These are phyloP conservation scores for Colletotrichum truncatum DNA, from an alignment of 2,329 filamentous ascomycete genomes.

Conservation along the genomic window DNA sequence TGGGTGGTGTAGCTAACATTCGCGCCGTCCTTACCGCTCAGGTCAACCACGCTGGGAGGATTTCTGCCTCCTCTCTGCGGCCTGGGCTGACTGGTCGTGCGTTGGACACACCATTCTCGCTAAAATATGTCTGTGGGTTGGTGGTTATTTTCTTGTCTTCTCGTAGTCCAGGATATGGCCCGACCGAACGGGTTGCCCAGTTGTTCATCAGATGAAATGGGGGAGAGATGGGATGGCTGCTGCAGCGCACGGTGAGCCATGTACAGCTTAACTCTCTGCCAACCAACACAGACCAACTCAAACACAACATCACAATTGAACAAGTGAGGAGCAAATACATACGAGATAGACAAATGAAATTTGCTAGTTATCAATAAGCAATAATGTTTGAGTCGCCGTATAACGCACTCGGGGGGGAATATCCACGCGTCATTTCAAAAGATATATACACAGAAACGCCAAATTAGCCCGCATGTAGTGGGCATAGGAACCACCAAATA, in stretches of 20 bases:
- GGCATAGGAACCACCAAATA: not conserved
- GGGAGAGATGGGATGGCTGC: not conserved
- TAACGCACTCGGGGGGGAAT: constrained; percentile 6
- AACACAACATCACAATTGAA: not conserved
- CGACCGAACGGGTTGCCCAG: too few relatives aligned
- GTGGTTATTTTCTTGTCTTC: not conserved
- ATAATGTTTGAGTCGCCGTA: not conserved
- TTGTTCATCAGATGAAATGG: constrained; percentile 2
- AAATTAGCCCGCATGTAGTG: constrained; percentile 1
- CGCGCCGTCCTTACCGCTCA: too few relatives aligned
- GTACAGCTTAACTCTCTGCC: not conserved
- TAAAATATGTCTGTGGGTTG: not conserved
- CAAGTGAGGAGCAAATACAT: not conserved
- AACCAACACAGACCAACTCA: not conserved
- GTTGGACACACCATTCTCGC: constrained; percentile 4
- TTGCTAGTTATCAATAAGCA: constrained; percentile 7
- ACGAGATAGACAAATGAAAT: not conserved
- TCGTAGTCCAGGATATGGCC: too few relatives aligned
- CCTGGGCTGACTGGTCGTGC: not conserved
- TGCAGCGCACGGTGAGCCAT: constrained; percentile 9
- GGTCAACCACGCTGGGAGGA: too few relatives aligned
- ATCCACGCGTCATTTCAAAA: constrained; percentile 29
- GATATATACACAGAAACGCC: constrained; percentile 30
- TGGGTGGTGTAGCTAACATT: not conserved
- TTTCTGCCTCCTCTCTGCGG: not conserved